Evolutionary conservation across 768 basidiomycete genomes (phyloP).

Genomic region (Hemileccinum impolitum): DNA sequence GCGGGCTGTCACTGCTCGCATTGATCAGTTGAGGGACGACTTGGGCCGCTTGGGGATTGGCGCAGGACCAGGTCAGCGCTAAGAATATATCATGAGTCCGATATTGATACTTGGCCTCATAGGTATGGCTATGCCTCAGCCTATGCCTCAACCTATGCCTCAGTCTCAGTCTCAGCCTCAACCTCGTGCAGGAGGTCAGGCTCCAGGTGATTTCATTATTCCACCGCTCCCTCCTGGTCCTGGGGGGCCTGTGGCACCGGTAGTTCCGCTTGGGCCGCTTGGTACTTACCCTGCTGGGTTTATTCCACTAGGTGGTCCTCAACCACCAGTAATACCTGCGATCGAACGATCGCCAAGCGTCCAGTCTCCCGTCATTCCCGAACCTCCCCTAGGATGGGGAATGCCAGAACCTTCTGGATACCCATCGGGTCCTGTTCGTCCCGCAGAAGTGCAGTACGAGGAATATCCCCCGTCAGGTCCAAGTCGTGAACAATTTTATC

Average conservation of each 20-base stretch:
- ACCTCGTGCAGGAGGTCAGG: constrained; percentile 14
- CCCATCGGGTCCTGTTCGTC: constrained; percentile 33
- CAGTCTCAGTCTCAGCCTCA: constrained; percentile 17
- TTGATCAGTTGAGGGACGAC: constrained; percentile 47
- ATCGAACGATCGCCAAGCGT: constrained; percentile 2
- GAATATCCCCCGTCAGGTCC: constrained; percentile 6
- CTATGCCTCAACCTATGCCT: too few species aligned
- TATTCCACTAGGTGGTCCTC: constrained; percentile 14
- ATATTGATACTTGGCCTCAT: constrained; percentile 1
- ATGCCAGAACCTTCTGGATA: constrained; percentile 25
- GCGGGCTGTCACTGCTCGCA: constrained; percentile 57
- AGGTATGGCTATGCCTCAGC: constrained; percentile 29
- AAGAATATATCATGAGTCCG: not conserved
- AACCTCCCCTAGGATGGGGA: constrained; percentile 10
- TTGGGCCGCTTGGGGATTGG: constrained; percentile 44
- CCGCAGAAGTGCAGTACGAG: constrained; percentile 26
- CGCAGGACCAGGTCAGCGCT: constrained; percentile 36
- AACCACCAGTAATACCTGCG: constrained; percentile 25
- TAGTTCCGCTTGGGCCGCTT: constrained; percentile 13
- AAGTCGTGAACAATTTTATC: constrained; percentile 4
- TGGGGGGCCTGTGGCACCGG: constrained; percentile 13
- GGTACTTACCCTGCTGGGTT: constrained; percentile 19
- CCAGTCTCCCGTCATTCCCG: constrained; percentile 27
- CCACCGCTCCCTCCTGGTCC: constrained; percentile 20
- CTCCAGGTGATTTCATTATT: constrained; percentile 16